Base-by-base conservation (phyloP, 1,284 basidiomycete genomes). In the Rhodotorula sp. region DNA sequence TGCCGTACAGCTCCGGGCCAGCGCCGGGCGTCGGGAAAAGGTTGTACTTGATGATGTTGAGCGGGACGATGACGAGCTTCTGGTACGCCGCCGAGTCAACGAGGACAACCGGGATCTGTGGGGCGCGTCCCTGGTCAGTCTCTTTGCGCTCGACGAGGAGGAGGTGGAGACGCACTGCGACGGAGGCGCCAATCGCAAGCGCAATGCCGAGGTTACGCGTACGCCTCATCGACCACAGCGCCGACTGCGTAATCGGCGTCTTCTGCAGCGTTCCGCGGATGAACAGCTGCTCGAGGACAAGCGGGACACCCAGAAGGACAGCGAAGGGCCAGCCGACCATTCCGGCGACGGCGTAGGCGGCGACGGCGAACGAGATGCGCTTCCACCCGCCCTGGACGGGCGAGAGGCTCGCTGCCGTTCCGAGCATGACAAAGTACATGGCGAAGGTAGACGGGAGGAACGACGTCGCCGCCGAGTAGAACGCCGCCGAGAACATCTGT, bases 261-360 rank as follows among this genome's bases (percentile, higher is more conserved):
- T 92, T 87, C 56, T 85, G 84, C 79, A 95, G 92, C 12, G 86
- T 87, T 22, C 90, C 90, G 60, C 84, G 86, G 22, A 97, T 79
- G 79, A 94, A 90, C 27, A 98, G 84, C 81, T 98, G 93, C 81
- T 99, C 97, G 67, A 93, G 80, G 6, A 97, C 88, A 78, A 96
- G 97, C 0, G 97, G 97, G 22, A 96, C 81, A 0, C 92, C 88
- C 9, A 98, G 85, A 0, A 92, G 88, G 6, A 94, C 85, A 19
- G 91, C 87, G 81, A 98, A 99, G 1, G 97, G 97, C 97, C 97
- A 99, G 27, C 96, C 97, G 48, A 96, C 86, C 61, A 99, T 87
- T 4, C 90, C 92, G 7, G 93, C 95, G 6, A 89, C 81, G 1
- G 92, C 92, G 79, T 95, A 80, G 92, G 54, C 86, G 39, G 91